Evolutionary conservation across 1,139 yeast species (phyloP).

Genomic region (Diutina ranongensis): DNA sequence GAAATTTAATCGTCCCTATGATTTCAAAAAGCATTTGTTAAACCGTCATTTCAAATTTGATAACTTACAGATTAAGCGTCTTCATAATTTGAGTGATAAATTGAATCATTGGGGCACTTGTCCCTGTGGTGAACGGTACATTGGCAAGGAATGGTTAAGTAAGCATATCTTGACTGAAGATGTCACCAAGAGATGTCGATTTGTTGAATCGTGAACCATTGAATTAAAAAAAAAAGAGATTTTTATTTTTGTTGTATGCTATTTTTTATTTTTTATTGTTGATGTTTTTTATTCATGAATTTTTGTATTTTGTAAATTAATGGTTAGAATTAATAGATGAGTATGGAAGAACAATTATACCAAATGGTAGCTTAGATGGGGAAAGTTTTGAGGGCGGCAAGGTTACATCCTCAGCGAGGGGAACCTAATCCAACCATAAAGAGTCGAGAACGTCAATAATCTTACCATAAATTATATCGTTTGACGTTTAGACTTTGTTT

Average conservation of each 20-base stretch:
- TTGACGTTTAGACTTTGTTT: too few species aligned
- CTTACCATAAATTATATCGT: too few species aligned
- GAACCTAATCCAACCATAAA: too few species aligned
- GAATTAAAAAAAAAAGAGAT: conserved; percentile 14
- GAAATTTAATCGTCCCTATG: conserved; percentile 5
- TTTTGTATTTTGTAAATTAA: too few species aligned
- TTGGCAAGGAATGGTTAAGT: conserved; percentile 3
- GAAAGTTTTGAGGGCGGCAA: too few species aligned
- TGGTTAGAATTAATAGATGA: too few species aligned
- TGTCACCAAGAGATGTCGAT: conserved; percentile 24
- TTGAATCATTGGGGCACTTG: conserved; percentile 6
- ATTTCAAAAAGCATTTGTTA: conserved; percentile 2
- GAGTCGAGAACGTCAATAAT: too few species aligned
- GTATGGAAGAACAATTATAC: too few species aligned
- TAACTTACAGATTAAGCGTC: conserved; percentile 1
- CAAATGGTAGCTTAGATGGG: too few species aligned
- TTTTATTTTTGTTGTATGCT: conserved; percentile 10
- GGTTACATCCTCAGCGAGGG: too few species aligned
- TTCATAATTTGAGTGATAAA: conserved; percentile 3
- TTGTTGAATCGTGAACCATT: conserved; percentile 31
- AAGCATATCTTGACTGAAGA: conserved; percentile 5
- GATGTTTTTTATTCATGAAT: conserved; percentile 7
- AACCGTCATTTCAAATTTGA: conserved; percentile 6
- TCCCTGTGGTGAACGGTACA: conserved; percentile 2
- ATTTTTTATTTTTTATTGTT: conserved; percentile 7